Conservation (phyloP, 2,329 filamentous ascomycete species). For the Scytalidium lignicola region DNA sequence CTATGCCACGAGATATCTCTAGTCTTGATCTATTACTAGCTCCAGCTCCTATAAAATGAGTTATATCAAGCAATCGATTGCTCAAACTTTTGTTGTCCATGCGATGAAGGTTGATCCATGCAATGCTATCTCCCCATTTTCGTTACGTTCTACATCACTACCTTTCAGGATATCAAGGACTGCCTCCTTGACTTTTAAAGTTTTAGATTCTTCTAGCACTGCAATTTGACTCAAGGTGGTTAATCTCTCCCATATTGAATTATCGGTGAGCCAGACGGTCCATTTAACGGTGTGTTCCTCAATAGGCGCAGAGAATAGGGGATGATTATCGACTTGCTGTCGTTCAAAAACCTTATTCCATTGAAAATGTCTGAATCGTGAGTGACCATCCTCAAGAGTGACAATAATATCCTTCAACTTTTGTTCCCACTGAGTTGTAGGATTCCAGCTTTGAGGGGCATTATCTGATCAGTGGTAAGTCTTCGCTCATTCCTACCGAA, state of each 20-base stretch:
- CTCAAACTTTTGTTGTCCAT: constrained; percentile 50
- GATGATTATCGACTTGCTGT: constrained; percentile 44
- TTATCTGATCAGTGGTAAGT: constrained; percentile 47
- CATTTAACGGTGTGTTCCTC: constrained; percentile 51
- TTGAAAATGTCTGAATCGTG: constrained; percentile 59
- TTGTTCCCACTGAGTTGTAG: constrained; percentile 56
- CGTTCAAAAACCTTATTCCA: constrained; percentile 63
- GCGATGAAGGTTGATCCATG: constrained; percentile 60
- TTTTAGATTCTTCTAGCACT: constrained; percentile 47
- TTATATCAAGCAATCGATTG: neutral
- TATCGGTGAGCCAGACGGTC: constrained; percentile 51
- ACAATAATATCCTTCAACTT: constrained; percentile 55
- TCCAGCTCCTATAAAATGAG: constrained; percentile 29
- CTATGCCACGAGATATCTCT: neutral
- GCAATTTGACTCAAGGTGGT: constrained; percentile 65
- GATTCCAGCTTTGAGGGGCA: constrained; percentile 49
- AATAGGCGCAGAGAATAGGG: constrained; percentile 53
- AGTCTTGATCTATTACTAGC: neutral
- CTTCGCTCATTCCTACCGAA: neutral
- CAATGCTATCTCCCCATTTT: constrained; percentile 55
- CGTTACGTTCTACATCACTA: constrained; percentile 52
- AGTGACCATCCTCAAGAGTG: constrained; percentile 50
- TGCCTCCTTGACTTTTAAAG: constrained; percentile 40
- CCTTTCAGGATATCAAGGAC: constrained; percentile 50
- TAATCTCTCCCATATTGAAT: constrained; percentile 59